Evolutionary conservation across 192 early-diverging fungal genomes (phyloP).

Genomic region (Chytriomyces sp.): DNA sequence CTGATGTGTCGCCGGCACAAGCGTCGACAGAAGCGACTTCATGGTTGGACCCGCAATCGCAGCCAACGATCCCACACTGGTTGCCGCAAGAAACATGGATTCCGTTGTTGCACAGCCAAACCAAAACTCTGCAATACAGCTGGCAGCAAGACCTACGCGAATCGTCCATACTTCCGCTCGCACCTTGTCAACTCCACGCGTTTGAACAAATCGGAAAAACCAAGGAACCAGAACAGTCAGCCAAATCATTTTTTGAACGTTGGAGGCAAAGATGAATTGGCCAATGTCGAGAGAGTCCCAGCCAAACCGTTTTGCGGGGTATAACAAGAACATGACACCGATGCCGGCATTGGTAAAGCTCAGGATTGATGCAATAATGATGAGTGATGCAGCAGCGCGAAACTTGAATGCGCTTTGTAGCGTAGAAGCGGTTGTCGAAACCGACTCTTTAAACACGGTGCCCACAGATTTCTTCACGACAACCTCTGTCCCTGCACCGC

Average conservation of each 20-base stretch:
- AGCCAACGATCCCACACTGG: background rate
- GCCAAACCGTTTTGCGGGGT: constrained; percentile 18
- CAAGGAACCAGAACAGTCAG: background rate
- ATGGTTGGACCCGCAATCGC: constrained; percentile 7
- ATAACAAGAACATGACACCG: constrained; percentile 21
- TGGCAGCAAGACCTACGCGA: background rate
- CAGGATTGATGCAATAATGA: background rate
- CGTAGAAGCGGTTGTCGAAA: background rate
- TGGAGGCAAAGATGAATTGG: constrained; percentile 2
- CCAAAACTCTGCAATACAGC: background rate
- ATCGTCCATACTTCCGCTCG: background rate
- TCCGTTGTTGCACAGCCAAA: background rate
- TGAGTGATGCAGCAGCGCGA: background rate
- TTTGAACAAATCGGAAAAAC: background rate
- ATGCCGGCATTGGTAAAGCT: background rate
- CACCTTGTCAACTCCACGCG: background rate
- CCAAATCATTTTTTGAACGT: background rate
- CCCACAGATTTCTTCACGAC: background rate
- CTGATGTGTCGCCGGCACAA: constrained; percentile 14
- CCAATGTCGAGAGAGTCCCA: constrained; percentile 23
- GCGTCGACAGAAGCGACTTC: background rate
- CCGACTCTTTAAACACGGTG: constrained; percentile 8
- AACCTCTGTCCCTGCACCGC: background rate
- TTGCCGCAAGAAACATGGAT: background rate
- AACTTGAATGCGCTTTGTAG: background rate